Conservation (phyloP, 148 eudicot species). For the Cornus suecica region DNA sequence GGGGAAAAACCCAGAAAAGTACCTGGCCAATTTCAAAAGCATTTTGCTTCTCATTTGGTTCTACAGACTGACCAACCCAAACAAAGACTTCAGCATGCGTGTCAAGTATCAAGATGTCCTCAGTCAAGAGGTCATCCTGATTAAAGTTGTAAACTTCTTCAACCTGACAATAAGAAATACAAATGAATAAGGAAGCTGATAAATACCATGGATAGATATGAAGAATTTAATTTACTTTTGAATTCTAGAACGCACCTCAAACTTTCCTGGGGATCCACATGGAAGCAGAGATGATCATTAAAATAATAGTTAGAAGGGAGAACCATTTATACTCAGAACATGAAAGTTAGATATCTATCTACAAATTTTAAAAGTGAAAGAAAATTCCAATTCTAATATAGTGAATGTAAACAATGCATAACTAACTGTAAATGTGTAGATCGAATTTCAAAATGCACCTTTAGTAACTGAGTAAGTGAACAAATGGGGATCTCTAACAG, state of each 20-base stretch:
- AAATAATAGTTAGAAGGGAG: slow-evolving; percentile 26
- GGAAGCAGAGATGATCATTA: slow-evolving; percentile 25
- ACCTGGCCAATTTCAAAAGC: slow-evolving; percentile 95
- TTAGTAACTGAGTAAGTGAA: slow-evolving; percentile 60
- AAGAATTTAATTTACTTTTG: slow-evolving; percentile 5
- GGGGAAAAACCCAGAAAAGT: slow-evolving; percentile 2
- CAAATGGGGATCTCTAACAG: slow-evolving; percentile 86
- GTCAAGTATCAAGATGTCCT: slow-evolving; percentile 90
- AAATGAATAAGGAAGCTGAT: neutral
- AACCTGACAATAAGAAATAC: slow-evolving; percentile 40
- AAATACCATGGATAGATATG: neutral
- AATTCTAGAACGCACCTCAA: slow-evolving; percentile 60
- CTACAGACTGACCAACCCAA: slow-evolving; percentile 96
- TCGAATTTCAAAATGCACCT: slow-evolving; percentile 43
- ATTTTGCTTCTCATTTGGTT: slow-evolving; percentile 79
- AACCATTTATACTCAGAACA: neutral
- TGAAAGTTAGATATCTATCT: slow-evolving; percentile 3
- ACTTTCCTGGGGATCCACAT: slow-evolving; percentile 61
- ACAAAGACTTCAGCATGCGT: slow-evolving; percentile 91
- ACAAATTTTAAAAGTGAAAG: neutral
- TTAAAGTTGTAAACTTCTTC: slow-evolving; percentile 92
- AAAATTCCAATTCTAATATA: neutral
- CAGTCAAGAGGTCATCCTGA: slow-evolving; percentile 96
- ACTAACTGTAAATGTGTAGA: neutral
- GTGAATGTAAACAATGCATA: neutral